phyloP scores from a whole-genome alignment of 768 basidiomycete species.

The Collybia nuda region DNA sequence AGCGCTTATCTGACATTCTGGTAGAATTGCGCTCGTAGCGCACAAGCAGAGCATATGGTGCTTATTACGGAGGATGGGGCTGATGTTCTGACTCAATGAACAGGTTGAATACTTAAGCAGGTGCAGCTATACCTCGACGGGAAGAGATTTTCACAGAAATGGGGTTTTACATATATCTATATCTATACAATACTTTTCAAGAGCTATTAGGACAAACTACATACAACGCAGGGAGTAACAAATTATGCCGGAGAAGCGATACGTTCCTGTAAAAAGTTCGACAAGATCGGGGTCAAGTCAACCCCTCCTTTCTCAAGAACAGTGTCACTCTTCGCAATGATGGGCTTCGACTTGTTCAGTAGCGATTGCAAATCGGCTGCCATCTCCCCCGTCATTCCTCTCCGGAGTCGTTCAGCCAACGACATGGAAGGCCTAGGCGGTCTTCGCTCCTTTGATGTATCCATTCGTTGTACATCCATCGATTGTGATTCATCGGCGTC shows the following conservation, averaged over 20 bases:
- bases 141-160: not conserved
- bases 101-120: not conserved
- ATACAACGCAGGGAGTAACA: slow-evolving; percentile 4
- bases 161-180: slow-evolving; percentile 2
- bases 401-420: slow-evolving; percentile 63
- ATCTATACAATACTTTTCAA: slow-evolving; percentile 13
- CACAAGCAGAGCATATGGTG: slow-evolving; percentile 89
- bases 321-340: slow-evolving; percentile 58
- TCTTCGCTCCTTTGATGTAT: slow-evolving; percentile 30
- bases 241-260: slow-evolving; percentile 41
- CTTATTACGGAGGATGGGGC: slow-evolving; percentile 76
- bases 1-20: not conserved
- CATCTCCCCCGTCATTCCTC: slow-evolving; percentile 83
- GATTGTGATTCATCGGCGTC: slow-evolving; percentile 43
- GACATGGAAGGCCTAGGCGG: slow-evolving; percentile 45
- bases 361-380: slow-evolving; percentile 68
- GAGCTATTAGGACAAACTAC: not conserved
- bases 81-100: slow-evolving; percentile 66
- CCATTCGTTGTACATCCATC: slow-evolving; percentile 32
- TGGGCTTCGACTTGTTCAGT: slow-evolving; percentile 61
- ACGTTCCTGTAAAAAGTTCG: slow-evolving; percentile 65
- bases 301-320: slow-evolving; percentile 43
- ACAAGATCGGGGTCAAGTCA: slow-evolving; percentile 62
- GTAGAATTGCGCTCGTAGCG: slow-evolving; percentile 78
- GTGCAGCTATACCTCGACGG: no score